A percentile compares a stretch with the other conserved stretches of the same genome.
Conservation (phyloP, 2,329 filamentous ascomycete species). For the Botrytis cinerea region DNA sequence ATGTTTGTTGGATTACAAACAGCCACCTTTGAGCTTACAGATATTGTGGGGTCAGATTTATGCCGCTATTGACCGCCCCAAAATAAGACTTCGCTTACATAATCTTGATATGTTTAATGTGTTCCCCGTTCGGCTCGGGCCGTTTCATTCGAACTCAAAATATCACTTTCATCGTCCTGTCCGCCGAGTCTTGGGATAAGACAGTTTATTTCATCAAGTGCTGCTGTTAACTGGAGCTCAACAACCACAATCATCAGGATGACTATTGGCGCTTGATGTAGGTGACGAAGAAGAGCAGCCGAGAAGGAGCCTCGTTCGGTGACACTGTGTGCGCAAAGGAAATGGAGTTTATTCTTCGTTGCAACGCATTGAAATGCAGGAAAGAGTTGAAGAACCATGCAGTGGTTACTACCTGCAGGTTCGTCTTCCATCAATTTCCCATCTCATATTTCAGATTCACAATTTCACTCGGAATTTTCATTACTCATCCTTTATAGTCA, state of each 20-base stretch:
- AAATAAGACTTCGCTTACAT: not conserved
- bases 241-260: not conserved
- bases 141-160: not conserved
- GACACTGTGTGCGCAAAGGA: not conserved
- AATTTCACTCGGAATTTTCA: not conserved
- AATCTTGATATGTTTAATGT: not conserved
- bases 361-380: constrained; percentile 80
- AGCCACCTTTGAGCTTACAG: not conserved
- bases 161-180: not conserved
- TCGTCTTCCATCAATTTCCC: constrained; percentile 34
- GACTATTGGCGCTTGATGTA: not conserved
- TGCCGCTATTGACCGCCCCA: not conserved
- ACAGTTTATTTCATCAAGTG: not conserved
- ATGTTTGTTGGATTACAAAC: not conserved
- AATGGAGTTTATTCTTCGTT: constrained; percentile 76
- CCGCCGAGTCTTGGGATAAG: no score
- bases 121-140: not conserved
- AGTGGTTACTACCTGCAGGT: constrained; percentile 89
- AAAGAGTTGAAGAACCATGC: constrained; percentile 68
- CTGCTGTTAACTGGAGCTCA: not conserved
- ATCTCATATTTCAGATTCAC: not conserved
- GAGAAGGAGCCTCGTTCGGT: not conserved
- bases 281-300: not conserved
- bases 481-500: constrained; percentile 57
- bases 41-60: not conserved